Evolutionary conservation across 1,284 basidiomycete genomes (phyloP), one percentile per base, ranked within the genome.

Genomic region (Ustilago hordei): DNA sequence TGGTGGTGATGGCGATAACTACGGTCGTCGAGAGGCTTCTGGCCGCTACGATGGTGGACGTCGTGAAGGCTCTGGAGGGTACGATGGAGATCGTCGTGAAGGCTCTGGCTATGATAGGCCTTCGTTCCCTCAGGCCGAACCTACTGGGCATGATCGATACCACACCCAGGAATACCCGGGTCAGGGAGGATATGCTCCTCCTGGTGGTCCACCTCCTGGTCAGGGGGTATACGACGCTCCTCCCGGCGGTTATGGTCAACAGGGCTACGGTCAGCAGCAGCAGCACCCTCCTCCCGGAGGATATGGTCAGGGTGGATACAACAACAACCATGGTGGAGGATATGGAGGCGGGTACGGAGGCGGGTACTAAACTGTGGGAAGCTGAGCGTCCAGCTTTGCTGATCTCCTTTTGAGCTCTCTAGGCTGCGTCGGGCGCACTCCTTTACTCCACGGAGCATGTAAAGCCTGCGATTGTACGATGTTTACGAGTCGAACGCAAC

Each of bases 81-180:
- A 58, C 35, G 58, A 67, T n/a, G 52, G 59, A 13, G 59, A 53
- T 39, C 45, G 54, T 31, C 43, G 45, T 32, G 32, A 45, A 17
- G 36, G 28, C 39, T 59, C 57, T 23, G 56, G 34, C 47, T 39
- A 50, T 19, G 34, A 34, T 7, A 43, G 64, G 2, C 74, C 74
- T 3, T 68, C 62, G 43, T 76, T 76, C 69, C 74, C 74, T 12
- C 58, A 76, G 45, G 69, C 74, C 34, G 60, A 71, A 54, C 74
- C 74, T 2, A 71, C 60, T 7, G 67, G 73, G 12, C 68, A 70
- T n/a, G 57, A 60, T 6, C 54, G 50, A 9, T 73, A 64, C 31
- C 60, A 60, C n/a, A 55, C 62, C 38, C 41, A 45, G 8, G 17
- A 50, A n/a, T 60, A 64, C 47, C n/a, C 48, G n/a, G 55, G 39